Percentiles rank a stretch among this genome's conserved stretches.
Conservation (phyloP, 1,284 basidiomycete species). For the Austroboletus rostrupii region DNA sequence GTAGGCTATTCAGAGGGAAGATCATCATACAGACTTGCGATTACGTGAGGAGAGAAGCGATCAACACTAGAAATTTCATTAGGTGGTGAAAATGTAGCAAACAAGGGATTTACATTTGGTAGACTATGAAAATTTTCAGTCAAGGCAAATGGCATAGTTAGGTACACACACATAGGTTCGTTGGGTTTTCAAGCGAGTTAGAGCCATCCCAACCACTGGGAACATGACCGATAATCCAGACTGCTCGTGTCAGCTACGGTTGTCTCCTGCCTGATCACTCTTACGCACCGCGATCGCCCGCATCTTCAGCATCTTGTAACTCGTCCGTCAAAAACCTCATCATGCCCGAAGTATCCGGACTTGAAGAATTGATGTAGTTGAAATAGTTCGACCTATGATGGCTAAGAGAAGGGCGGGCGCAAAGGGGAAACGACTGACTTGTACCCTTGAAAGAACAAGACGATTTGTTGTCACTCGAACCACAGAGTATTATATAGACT, state of each 20-base stretch:
- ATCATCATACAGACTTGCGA: conserved; percentile 54
- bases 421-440: conserved; percentile 12
- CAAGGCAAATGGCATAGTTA: not conserved
- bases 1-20: conserved; percentile 1
- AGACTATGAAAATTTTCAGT: conserved; percentile 42
- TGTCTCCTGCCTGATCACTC: not conserved
- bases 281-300: conserved; percentile 55
- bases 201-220: conserved; percentile 73
- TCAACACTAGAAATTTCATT: conserved; percentile 53
- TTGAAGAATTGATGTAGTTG: conserved; percentile 72
- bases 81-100: not conserved
- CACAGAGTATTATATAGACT: conserved; percentile 20
- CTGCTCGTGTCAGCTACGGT: conserved; percentile 34
- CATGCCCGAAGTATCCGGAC: conserved; percentile 71
- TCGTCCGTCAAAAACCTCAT: conserved; percentile 78
- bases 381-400: conserved; percentile 59
- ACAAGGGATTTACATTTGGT: conserved; percentile 55
- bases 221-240: conserved; percentile 81
- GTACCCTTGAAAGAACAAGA: conserved; percentile 14
- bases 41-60: conserved; percentile 75
- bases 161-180: conserved; percentile 57
- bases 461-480: not conserved
- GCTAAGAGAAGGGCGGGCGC: conserved; percentile 4
- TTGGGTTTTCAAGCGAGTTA: conserved; percentile 58
- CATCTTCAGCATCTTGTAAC: conserved; percentile 73